Evolutionary conservation across 306 rosid genomes (phyloP).

Genomic region (Carpinus fangiana): DNA sequence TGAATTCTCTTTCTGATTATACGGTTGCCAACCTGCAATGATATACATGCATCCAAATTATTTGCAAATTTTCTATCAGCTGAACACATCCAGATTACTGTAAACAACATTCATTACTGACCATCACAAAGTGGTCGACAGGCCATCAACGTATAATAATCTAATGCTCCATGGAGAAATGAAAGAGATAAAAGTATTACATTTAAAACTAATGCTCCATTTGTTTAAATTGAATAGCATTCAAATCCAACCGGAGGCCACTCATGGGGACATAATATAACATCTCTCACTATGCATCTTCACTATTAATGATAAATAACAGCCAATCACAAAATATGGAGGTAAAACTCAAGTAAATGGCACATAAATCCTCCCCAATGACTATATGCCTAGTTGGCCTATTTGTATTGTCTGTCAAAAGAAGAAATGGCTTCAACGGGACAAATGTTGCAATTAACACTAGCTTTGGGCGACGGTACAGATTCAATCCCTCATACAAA

Average conservation of each 20-base stretch:
- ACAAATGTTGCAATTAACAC: background rate
- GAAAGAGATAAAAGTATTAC: background rate
- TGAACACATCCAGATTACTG: background rate
- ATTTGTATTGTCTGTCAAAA: background rate
- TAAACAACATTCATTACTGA: background rate
- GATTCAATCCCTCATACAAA: background rate
- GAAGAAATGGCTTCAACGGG: background rate
- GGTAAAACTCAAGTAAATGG: background rate
- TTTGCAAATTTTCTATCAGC: background rate
- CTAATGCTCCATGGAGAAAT: background rate
- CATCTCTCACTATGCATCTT: background rate
- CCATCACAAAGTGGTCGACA: background rate
- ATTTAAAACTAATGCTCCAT: too few relatives aligned
- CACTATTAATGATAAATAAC: background rate
- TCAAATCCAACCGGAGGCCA: background rate
- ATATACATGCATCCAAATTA: background rate
- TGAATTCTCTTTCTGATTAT: conserved; percentile 85
- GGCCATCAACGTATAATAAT: background rate
- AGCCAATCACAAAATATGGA: background rate
- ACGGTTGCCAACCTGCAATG: conserved; percentile 67
- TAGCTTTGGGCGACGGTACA: background rate
- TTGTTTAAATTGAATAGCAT: background rate
- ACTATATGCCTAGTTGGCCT: background rate
- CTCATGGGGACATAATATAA: background rate
- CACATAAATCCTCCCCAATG: background rate